Conservation (phyloP, 106 monocot genomes). For the Allium sativum region DNA sequence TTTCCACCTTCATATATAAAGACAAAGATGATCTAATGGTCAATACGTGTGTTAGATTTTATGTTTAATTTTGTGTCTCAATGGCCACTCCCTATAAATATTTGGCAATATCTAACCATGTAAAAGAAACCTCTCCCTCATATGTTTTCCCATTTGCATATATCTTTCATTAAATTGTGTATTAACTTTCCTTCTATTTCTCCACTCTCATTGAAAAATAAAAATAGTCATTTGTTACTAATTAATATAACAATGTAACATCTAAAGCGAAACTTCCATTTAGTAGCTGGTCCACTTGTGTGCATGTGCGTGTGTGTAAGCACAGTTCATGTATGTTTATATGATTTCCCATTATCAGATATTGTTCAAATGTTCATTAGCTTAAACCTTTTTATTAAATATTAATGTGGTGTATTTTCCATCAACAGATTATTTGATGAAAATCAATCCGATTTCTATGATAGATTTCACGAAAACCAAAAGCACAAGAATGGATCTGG, state of each 20-base stretch:
- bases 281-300: background rate
- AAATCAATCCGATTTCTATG: background rate
- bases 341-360: background rate
- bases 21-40: too few species aligned
- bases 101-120: too few species aligned
- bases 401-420: background rate
- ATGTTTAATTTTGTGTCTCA: too few species aligned
- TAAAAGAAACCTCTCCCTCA: too few species aligned
- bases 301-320: too few species aligned
- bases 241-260: background rate
- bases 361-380: background rate
- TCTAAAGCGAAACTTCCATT: background rate
- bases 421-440: background rate
- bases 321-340: background rate
- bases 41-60: too few species aligned
- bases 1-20: too few species aligned
- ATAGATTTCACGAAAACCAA: background rate
- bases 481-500: background rate
- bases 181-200: background rate
- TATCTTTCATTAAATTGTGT: background rate
- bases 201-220: background rate
- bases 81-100: too few species aligned
- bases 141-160: too few species aligned
- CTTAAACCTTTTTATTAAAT: background rate
- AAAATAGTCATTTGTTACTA: background rate